Conservation (phyloP, 2,329 filamentous ascomycete species). For the Penicillium olsonii region DNA sequence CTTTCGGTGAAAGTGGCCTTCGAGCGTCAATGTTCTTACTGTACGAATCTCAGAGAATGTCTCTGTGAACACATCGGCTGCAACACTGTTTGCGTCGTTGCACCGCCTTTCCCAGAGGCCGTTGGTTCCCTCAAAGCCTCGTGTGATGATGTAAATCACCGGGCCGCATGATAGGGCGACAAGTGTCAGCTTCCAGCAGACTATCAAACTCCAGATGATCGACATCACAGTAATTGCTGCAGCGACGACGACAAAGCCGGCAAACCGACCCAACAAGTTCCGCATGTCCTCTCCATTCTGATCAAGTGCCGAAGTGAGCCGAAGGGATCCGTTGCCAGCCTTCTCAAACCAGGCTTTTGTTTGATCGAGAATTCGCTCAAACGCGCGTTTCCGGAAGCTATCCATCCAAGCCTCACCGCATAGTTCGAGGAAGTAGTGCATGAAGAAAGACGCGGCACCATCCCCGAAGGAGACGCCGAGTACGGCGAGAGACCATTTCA, state of each 20-base stretch:
- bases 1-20: conserved; percentile 68
- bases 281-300: conserved; percentile 85
- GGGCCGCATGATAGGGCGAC: conserved; percentile 71
- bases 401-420: conserved; percentile 78
- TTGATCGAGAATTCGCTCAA: conserved; percentile 72
- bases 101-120: conserved; percentile 71
- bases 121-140: conserved; percentile 65
- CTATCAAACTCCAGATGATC: conserved; percentile 70
- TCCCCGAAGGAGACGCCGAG: conserved; percentile 69
- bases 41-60: conserved; percentile 77
- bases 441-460: conserved; percentile 63
- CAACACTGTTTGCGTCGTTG: conserved; percentile 62
- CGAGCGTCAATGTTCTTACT: conserved; percentile 73
- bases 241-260: conserved; percentile 68
- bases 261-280: conserved; percentile 76
- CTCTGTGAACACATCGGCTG: conserved; percentile 69
- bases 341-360: conserved; percentile 77
- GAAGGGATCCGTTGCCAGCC: conserved; percentile 62
- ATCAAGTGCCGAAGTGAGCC: conserved; percentile 72
- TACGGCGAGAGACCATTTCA: conserved; percentile 70
- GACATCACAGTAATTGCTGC: conserved; percentile 68
- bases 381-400: conserved; percentile 65
- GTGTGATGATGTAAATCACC: conserved; percentile 66
- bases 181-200: conserved; percentile 79
- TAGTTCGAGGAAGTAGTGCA: conserved; percentile 71